A percentile compares a stretch with the other conserved stretches of the same genome.
phyloP scores from a whole-genome alignment of 108 stramenopile species.

The Stephanodiscus triporus region DNA sequence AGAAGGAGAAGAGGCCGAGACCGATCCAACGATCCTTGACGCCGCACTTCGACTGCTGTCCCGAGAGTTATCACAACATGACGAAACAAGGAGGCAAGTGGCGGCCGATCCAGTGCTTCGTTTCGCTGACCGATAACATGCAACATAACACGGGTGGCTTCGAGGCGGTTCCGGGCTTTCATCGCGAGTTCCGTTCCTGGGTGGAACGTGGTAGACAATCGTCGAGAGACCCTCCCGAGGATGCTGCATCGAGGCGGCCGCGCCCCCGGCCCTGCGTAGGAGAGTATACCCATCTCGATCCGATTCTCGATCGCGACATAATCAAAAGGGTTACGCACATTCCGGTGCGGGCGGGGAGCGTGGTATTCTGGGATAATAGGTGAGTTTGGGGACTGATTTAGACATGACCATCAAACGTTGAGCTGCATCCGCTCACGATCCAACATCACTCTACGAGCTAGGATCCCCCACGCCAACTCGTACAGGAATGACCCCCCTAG shows the following conservation, averaged over 20 bases:
- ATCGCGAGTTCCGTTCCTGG: constrained; percentile 86
- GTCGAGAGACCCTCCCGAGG: background rate
- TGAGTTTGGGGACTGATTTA: too few species aligned
- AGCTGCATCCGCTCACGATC: background rate
- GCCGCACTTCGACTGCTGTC: constrained; percentile 95
- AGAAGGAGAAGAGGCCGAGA: constrained; percentile 53
- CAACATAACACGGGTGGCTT: constrained; percentile 89
- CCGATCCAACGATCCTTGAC: constrained; percentile 89
- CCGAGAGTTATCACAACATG: constrained; percentile 62
- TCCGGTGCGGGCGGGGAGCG: constrained; percentile 82
- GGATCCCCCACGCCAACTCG: constrained; percentile 91
- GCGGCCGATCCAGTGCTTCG: constrained; percentile 94
- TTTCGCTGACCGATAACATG: constrained; percentile 81
- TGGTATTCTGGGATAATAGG: constrained; percentile 70
- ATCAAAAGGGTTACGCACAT: constrained; percentile 76
- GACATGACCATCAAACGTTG: background rate
- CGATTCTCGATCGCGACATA: constrained; percentile 77
- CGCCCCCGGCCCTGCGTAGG: constrained; percentile 75
- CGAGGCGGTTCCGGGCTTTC: constrained; percentile 91
- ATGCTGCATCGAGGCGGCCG: background rate
- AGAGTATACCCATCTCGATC: constrained; percentile 90
- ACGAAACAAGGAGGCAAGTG: constrained; percentile 65
- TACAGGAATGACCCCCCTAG: constrained; percentile 63
- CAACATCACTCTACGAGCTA: constrained; percentile 10
- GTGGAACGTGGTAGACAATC: constrained; percentile 37